Conservation (phyloP, 139 green algal genomes). For the Chlamydomonas schloesseri region DNA sequence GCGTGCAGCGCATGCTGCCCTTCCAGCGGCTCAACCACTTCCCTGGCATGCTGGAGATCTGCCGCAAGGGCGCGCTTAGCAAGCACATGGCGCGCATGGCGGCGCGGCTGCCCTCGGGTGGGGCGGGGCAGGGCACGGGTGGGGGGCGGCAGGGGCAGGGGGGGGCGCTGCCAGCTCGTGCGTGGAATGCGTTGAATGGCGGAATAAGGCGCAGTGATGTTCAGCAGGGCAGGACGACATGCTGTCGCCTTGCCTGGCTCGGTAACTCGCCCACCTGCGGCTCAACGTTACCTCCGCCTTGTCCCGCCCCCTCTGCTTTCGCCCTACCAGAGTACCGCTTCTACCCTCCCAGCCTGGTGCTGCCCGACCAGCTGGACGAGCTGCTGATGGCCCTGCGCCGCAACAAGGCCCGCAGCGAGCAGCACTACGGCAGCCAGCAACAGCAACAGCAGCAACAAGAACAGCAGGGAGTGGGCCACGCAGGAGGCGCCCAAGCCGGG, state of each 20-base stretch:
- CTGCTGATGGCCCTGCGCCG: constrained; percentile 52
- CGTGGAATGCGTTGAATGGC: too few species aligned
- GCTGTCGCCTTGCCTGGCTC: too few species aligned
- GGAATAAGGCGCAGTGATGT: too few species aligned
- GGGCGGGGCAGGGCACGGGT: too few species aligned
- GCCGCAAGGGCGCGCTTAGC: constrained; percentile 61
- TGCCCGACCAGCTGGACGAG: constrained; percentile 62
- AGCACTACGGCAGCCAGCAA: neutral
- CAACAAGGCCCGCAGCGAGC: constrained; percentile 43
- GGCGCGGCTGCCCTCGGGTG: constrained; percentile 9
- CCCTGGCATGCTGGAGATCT: constrained; percentile 72
- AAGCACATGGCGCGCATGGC: constrained; percentile 54
- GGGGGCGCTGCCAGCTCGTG: too few species aligned
- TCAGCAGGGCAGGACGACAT: too few species aligned
- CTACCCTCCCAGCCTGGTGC: constrained; percentile 49
- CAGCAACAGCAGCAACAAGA: neutral
- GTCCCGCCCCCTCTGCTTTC: too few species aligned
- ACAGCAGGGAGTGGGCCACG: neutral
- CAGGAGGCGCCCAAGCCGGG: neutral
- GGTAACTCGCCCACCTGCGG: too few species aligned
- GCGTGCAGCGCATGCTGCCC: constrained; percentile 57
- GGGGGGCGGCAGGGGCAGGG: too few species aligned
- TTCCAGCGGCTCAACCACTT: constrained; percentile 75
- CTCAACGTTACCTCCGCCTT: too few species aligned
- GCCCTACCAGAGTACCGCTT: constrained; percentile 55